Evolutionary conservation across 176 grass and related monocot genomes (phyloP).

Genomic region (Carex scoparia): DNA sequence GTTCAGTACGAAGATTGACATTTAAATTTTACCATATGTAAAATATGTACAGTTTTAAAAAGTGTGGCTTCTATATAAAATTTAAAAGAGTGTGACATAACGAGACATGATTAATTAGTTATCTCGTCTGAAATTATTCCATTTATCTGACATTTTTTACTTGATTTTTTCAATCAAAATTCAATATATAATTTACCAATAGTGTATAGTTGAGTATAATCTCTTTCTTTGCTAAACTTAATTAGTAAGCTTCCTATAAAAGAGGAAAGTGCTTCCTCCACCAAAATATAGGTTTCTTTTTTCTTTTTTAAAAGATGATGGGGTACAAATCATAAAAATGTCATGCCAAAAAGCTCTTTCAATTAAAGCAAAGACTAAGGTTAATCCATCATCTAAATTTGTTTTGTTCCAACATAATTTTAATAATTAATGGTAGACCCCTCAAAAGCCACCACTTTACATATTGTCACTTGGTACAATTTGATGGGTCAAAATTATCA

Average conservation of each 20-base stretch:
- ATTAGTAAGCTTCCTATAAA: neutral
- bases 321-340: neutral
- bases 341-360: conserved; percentile 14
- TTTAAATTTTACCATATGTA: no score
- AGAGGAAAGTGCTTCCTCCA: conserved; percentile 14
- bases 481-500: neutral
- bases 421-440: conserved; percentile 1
- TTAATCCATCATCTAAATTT: conserved; percentile 9
- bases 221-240: neutral
- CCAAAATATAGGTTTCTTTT: neutral
- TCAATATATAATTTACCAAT: neutral
- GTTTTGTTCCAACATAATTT: neutral
- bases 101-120: neutral
- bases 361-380: neutral
- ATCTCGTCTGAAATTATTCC: neutral
- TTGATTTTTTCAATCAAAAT: neutral
- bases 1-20: no score
- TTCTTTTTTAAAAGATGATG: neutral
- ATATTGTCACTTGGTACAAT: neutral
- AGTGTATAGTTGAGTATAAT: neutral
- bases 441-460: neutral
- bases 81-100: neutral
- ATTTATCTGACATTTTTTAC: neutral
- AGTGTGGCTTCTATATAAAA: neutral
- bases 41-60: neutral